Evolutionary conservation across 805 yeast species (phyloP), one percentile per base, ranked within the genome.

Genomic region (Hanseniaspora mollemarum): DNA sequence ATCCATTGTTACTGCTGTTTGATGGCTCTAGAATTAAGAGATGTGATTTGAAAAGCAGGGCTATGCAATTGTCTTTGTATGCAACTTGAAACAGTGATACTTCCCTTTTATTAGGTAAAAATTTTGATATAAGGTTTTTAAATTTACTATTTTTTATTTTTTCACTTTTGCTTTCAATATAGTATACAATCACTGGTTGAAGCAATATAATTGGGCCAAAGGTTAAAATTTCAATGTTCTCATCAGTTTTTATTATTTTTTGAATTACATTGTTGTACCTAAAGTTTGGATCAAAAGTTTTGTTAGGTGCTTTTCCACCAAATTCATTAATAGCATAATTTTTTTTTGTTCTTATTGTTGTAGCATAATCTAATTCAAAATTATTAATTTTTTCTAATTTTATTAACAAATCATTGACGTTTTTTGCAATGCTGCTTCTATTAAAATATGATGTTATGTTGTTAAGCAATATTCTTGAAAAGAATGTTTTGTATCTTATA

Each of bases 311-410:
- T n/a, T n/a, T n/a, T n/a, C n/a, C n/a, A n/a, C n/a, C n/a, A n/a
- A n/a, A n/a, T n/a, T n/a, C n/a, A n/a, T n/a, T n/a, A n/a, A n/a
- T n/a, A n/a, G n/a, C n/a, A n/a, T n/a, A n/a, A n/a, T 39, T 21
- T 37, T 36, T 35, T 16, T 45, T 29, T 10, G 15, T 7, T 37
- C 15, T 22, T 22, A 46, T 24, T 4, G 51, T 46, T 22, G 33
- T 38, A 13, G n/a, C 22, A 22, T 46, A 46, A 31, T 46, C 51
- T n/a, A 46, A 38, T n/a, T 46, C 39, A n/a, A 46, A 46, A 33
- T 46, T 31, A 24, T 46, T 41, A 21, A 46, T 46, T 24, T 46
- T 46, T 18, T 46, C 51, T 15, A 46, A 18, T 16, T 46, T 46
- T 4, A 13, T 31, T 19, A 46, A 32, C 21, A 46, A 31, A 3